A percentile compares a stretch with the other conserved stretches of the same genome.
These are phyloP conservation scores for Podila minutissima DNA, from an alignment of 192 early-diverging fungal species.

Conservation along the genomic window DNA sequence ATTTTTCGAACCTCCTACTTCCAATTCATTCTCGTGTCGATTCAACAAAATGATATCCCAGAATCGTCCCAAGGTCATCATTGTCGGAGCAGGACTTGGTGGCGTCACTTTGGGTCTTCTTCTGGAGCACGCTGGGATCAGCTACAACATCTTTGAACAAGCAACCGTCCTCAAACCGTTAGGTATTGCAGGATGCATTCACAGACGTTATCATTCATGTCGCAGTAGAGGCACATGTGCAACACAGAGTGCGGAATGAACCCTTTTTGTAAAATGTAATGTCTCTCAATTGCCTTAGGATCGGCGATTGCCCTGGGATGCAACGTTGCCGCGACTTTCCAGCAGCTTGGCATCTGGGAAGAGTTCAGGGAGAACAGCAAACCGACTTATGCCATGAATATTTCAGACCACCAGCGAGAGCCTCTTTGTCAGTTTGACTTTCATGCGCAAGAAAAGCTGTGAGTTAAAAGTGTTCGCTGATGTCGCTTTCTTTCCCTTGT, in stretches of 20 bases:
- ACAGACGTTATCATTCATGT: neutral
- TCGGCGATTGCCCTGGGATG: neutral
- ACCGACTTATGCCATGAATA: neutral
- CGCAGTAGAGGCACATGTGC: neutral
- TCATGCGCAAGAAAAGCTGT: neutral
- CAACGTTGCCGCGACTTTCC: neutral
- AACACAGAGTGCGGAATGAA: too few species aligned
- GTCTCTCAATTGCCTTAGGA: neutral
- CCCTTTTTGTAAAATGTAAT: neutral
- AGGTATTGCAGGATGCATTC: neutral
- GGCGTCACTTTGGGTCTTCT: neutral
- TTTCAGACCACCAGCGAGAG: neutral
- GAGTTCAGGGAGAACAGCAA: neutral
- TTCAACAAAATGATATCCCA: neutral
- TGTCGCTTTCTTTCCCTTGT: neutral
- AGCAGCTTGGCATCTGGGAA: slow-evolving; percentile 2
- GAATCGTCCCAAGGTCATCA: neutral
- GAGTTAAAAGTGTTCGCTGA: neutral
- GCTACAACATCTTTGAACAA: neutral
- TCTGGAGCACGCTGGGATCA: neutral
- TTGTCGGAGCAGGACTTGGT: neutral
- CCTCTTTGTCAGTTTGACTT: neutral
- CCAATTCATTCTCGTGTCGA: too few species aligned
- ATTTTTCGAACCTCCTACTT: too few species aligned
- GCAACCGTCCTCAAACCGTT: neutral